Conservation (phyloP, 2,329 filamentous ascomycete genomes). For the Malbranchea zuffiana region DNA sequence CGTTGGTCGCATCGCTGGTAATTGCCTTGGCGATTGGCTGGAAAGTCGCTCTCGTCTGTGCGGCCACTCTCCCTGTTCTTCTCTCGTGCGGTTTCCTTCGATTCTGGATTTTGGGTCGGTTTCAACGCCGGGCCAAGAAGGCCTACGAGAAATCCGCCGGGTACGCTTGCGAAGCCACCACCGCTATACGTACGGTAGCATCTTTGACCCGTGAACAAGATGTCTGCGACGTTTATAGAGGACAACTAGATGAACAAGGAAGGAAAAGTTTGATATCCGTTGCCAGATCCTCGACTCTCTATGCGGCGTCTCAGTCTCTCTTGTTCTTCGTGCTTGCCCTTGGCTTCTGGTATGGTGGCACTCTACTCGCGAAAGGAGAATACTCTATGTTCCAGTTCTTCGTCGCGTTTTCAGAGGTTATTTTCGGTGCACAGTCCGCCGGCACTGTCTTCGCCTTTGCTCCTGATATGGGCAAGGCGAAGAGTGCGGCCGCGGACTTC, state of each 20-base stretch:
- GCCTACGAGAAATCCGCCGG: slow-evolving; percentile 72
- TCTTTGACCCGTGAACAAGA: slow-evolving; percentile 78
- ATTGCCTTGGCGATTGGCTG: slow-evolving; percentile 68
- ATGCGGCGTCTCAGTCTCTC: slow-evolving; percentile 73
- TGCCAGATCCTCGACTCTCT: slow-evolving; percentile 64
- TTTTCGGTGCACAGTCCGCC: slow-evolving; percentile 86
- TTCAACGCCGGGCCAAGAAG: slow-evolving; percentile 65
- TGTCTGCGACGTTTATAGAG: slow-evolving; percentile 61
- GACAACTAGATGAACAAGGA: slow-evolving; percentile 55
- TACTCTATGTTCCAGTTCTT: slow-evolving; percentile 83
- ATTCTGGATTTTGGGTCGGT: slow-evolving; percentile 72
- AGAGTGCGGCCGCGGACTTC: slow-evolving; percentile 67
- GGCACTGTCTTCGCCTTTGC: slow-evolving; percentile 83
- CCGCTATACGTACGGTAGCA: slow-evolving; percentile 85
- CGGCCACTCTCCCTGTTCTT: slow-evolving; percentile 64
- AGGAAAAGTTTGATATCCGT: slow-evolving; percentile 60
- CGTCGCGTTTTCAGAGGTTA: slow-evolving; percentile 73
- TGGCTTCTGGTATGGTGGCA: slow-evolving; percentile 87
- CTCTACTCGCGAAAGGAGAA: slow-evolving; percentile 57
- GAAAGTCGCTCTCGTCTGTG: slow-evolving; percentile 78
- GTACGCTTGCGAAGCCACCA: slow-evolving; percentile 87
- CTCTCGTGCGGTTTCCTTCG: slow-evolving; percentile 75
- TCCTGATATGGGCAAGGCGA: slow-evolving; percentile 87
- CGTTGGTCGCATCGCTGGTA: slow-evolving; percentile 61
- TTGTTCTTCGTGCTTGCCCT: slow-evolving; percentile 76